Base-by-base conservation (phyloP, 305 asterid genomes). In the Ajuga reptans region DNA sequence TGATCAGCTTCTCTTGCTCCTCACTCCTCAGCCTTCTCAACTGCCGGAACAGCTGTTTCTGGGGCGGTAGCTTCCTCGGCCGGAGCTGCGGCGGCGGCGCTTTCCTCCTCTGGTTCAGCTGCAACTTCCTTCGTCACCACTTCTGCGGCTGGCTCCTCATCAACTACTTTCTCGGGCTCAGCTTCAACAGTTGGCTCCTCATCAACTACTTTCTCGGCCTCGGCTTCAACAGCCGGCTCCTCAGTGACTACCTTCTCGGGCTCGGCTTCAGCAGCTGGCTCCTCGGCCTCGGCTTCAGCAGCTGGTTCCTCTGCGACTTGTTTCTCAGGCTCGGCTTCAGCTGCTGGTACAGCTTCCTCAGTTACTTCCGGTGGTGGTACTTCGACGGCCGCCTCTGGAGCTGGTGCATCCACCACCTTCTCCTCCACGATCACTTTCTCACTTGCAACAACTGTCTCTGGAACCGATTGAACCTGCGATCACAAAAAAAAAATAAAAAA, bases 1-100 rank as follows among this genome's bases (percentile, higher is more conserved):
- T 61, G 33, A 59, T 24, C 61, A 5, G 42, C 49, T 53, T 39
- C 73, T 50, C 66, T 14, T 18, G 4, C 18, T 6, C 60, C 50
- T 47, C 65, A 74, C 58, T 68, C 58, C 66, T 80, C 86, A 37
- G 77, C 36, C 66, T 81, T 77, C 73, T 69, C 82, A 46, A 39
- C 84, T 54, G 81, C 68, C 1, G 74, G 55, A 17, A 66, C 72
- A 46, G 37, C 66, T 49, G 73, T 73, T 43, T 64, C 76, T 6
- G 56, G 6, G 36, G 47, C 50, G 3, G 49, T 73, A 7, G 8
- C 18, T 39, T 39, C 45, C 45, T 39, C 45, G 1, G 1, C 45
- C 2, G 64, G 4, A 10, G 29, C 21, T 4, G 34, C 73, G 27
- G 17, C 42, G 21, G 60, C 73, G 27, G 17, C 42, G 21, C 52